phyloP scores from a whole-genome alignment of 2,329 filamentous ascomycete genomes.

The Hymenoscyphus fructigenus region DNA sequence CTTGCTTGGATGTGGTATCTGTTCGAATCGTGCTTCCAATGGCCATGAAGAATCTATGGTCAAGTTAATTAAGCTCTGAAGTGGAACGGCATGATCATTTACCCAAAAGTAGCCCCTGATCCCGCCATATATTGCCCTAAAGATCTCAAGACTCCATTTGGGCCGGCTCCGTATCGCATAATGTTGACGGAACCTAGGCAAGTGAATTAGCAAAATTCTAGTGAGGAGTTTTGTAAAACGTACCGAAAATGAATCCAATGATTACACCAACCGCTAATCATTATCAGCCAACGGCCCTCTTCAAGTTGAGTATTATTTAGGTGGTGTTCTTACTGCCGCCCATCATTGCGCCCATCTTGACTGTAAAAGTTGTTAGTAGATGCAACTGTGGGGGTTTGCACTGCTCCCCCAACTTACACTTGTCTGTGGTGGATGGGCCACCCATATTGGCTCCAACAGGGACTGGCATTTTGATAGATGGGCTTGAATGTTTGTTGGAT shows the following conservation, averaged over 20 bases:
- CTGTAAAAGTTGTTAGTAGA: constrained; percentile 48
- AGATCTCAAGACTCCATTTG: constrained; percentile 91
- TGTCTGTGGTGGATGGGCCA: constrained; percentile 69
- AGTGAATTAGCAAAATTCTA: not conserved
- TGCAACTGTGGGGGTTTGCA: constrained; percentile 25
- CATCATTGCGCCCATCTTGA: constrained; percentile 99
- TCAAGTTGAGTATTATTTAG: constrained; percentile 29
- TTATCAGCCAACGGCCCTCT: constrained; percentile 4
- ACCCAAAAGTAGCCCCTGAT: constrained; percentile 96
- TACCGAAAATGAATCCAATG: constrained; percentile 98
- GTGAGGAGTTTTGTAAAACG: constrained; percentile 25
- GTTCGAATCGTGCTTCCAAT: constrained; percentile 96
- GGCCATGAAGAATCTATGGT: constrained; percentile 86
- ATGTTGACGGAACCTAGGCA: constrained; percentile 84
- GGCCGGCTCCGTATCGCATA: constrained; percentile 88
- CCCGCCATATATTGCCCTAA: constrained; percentile 96
- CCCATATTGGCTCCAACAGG: constrained; percentile 50
- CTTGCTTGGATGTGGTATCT: constrained; percentile 71
- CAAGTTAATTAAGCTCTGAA: constrained; percentile 22
- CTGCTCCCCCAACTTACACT: constrained; percentile 51
- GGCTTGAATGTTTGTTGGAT: not conserved
- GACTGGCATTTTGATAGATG: constrained; percentile 39
- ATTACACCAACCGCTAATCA: constrained; percentile 82
- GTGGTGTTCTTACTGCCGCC: constrained; percentile 75
- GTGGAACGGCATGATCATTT: constrained; percentile 36